Conservation (phyloP, 1,284 basidiomycete species). For the Ustilago tritici region DNA sequence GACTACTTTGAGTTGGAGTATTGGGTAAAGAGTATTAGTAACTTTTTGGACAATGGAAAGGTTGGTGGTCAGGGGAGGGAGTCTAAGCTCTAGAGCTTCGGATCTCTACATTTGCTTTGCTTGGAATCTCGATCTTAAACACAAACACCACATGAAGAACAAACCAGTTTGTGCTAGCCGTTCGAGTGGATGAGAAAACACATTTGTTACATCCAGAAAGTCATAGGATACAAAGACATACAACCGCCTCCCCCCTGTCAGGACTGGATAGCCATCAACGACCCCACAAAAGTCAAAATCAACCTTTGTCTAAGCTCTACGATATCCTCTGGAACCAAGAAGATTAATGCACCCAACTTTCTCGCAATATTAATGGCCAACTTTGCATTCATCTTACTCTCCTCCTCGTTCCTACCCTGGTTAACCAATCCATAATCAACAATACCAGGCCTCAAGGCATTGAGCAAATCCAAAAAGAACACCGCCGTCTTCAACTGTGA, state of each 20-base stretch:
- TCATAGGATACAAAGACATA: background rate
- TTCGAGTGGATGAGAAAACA: background rate
- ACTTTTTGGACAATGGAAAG: slow-evolving; percentile 37
- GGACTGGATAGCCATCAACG: slow-evolving; percentile 68
- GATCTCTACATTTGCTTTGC: too few species aligned
- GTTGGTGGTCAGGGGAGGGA: slow-evolving; percentile 6
- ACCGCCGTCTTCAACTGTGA: slow-evolving; percentile 87
- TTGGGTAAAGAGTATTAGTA: slow-evolving; percentile 41
- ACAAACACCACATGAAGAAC: background rate
- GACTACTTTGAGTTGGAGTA: slow-evolving; percentile 57
- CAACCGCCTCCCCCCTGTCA: background rate
- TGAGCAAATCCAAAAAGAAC: slow-evolving; percentile 93
- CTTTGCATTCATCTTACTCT: slow-evolving; percentile 85
- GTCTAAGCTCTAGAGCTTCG: slow-evolving; percentile 13
- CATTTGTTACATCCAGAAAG: background rate
- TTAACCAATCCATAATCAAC: slow-evolving; percentile 90
- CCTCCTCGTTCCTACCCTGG: slow-evolving; percentile 80
- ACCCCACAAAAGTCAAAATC: slow-evolving; percentile 75
- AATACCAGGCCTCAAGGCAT: slow-evolving; percentile 90
- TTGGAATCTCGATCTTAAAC: too few species aligned
- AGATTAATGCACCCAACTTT: slow-evolving; percentile 96
- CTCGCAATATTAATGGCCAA: slow-evolving; percentile 96
- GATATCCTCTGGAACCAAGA: slow-evolving; percentile 90
- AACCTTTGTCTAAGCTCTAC: slow-evolving; percentile 68
- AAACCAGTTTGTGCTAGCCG: background rate